Evolutionary conservation across 2,329 filamentous ascomycete species (phyloP), one percentile per base, ranked within the genome.

Genomic region (Magnaporthales sp.): DNA sequence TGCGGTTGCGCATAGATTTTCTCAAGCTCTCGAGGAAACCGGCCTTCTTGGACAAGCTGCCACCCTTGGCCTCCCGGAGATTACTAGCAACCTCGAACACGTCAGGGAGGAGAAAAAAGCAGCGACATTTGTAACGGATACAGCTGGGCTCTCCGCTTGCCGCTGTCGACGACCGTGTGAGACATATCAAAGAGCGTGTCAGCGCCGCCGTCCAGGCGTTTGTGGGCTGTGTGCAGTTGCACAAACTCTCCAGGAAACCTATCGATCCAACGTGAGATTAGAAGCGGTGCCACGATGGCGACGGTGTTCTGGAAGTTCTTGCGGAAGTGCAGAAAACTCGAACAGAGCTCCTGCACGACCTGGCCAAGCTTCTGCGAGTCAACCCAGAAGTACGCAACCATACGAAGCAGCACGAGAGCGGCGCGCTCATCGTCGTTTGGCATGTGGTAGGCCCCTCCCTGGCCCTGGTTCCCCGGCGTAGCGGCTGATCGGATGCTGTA

Each of bases 181-280:
- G 86, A 83, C 85, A 90, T 90, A 71, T 91, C 88, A 72, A 90
- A 90, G 27, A 91, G 78, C 0, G 86, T 89, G 72, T 91, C 88
- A 5, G 86, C 84, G 10, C 85, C 85, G 63, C 84, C 86, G 70
- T 90, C 87, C n/a, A 90, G 80, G 71, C 86, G 83, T 71, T 81
- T 85, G 69, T 85, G 85, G 67, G 81, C 79, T 19, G 81, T 81
- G 74, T 91, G 88, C 67, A 90, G 77, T 67, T 83, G 80, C 62
- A 89, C 83, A 73, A 90, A 90, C 74, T 91, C 87, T 46, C 81
- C 76, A 1, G 88, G 88, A 70, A 84, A 86, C 10, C 86, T 83
- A 71, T 89, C 86, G 46, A 90, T 81, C 88, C 88, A 91, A 69
- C 86, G 80, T 32, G 82, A 83, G 66, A 91, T 87, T 65, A 90